Evolutionary conservation across 148 eudicot genomes (phyloP).

Genomic region (Rhododendron kiyosumense): DNA sequence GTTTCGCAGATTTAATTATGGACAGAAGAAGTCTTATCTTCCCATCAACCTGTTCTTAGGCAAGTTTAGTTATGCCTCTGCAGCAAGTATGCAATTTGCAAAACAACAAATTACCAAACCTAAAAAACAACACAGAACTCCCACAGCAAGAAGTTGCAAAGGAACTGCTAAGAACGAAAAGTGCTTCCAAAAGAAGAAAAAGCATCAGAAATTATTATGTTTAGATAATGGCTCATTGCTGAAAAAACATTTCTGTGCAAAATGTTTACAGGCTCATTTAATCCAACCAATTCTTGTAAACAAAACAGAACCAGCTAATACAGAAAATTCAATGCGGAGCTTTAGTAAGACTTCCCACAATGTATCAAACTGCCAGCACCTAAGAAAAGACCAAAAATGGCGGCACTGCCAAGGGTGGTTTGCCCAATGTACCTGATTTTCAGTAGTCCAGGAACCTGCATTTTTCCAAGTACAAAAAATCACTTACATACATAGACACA

Average conservation of each 20-base stretch:
- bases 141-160: not conserved
- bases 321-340: not conserved
- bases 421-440: conserved; percentile 82
- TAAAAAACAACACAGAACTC: not conserved
- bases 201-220: not conserved
- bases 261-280: not conserved
- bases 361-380: conserved; percentile 97
- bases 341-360: conserved; percentile 75
- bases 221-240: not conserved
- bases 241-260: not conserved
- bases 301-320: conserved; percentile 2
- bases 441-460: conserved; percentile 85
- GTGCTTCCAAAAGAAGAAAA: not conserved
- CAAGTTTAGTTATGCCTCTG: not conserved
- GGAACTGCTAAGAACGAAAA: not conserved
- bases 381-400: conserved; percentile 81
- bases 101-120: not conserved
- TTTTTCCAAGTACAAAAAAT: not conserved
- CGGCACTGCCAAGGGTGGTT: conserved; percentile 92
- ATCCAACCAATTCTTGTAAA: not conserved
- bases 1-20: no score
- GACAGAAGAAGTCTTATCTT: not conserved
- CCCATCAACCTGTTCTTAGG: not conserved
- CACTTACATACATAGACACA: no score
- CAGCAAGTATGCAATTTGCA: not conserved